These are phyloP conservation scores for Quillaja saponaria DNA, from an alignment of 306 rosid species.

Conservation along the genomic window DNA sequence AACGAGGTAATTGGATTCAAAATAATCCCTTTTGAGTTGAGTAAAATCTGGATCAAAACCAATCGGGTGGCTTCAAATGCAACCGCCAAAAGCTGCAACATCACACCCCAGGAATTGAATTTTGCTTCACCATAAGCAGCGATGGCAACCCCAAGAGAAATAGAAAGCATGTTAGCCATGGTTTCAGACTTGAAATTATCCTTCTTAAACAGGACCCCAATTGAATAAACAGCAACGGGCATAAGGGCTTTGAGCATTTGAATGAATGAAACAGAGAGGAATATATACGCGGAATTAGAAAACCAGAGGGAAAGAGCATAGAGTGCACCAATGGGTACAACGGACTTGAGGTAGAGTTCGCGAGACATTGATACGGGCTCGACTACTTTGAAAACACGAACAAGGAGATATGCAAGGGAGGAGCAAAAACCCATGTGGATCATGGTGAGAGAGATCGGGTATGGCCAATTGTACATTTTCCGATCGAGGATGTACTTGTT, in stretches of 20 bases:
- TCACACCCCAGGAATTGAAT: slow-evolving; percentile 71
- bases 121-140: slow-evolving; percentile 93
- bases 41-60: slow-evolving; percentile 82
- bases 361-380: slow-evolving; percentile 87
- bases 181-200: slow-evolving; percentile 68
- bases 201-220: slow-evolving; percentile 64
- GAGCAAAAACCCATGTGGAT: slow-evolving; percentile 98
- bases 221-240: slow-evolving; percentile 93
- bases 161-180: slow-evolving; percentile 87
- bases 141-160: slow-evolving; percentile 78
- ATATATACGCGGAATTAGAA: slow-evolving; percentile 88
- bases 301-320: slow-evolving; percentile 92
- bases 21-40: slow-evolving; percentile 76
- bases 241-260: slow-evolving; percentile 96
- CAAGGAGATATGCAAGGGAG: slow-evolving; percentile 73
- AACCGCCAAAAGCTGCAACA: slow-evolving; percentile 75
- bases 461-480: slow-evolving; percentile 95
- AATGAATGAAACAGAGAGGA: slow-evolving; percentile 84
- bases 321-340: slow-evolving; percentile 95
- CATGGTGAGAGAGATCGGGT: slow-evolving; percentile 93
- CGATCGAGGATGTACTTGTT: slow-evolving; percentile 94
- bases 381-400: slow-evolving; percentile 79
- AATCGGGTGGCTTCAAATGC: slow-evolving; percentile 88
- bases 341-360: slow-evolving; percentile 72
- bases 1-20: slow-evolving; percentile 89